A percentile compares a stretch with the other conserved stretches of the same genome.
These are phyloP conservation scores for Boletellus deceptivus DNA, from an alignment of 1,284 basidiomycete species.

Conservation along the genomic window DNA sequence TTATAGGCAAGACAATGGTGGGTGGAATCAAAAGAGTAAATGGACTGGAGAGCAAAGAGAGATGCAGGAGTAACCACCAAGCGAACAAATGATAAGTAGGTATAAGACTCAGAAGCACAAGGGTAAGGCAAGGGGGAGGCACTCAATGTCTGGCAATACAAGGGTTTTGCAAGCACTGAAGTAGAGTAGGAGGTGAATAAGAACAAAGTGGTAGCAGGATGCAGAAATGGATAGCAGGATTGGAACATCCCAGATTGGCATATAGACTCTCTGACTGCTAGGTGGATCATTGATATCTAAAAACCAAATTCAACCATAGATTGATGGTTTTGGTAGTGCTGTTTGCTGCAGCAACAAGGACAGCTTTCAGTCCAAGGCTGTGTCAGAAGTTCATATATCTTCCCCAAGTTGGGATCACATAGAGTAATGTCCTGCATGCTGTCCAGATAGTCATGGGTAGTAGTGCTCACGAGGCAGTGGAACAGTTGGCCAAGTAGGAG, in stretches of 20 bases:
- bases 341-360: fast-evolving
- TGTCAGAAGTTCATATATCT: background rate
- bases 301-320: conserved; percentile 2
- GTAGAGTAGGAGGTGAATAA: background rate
- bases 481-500: too few species aligned
- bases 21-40: background rate
- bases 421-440: too few species aligned
- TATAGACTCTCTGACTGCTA: background rate
- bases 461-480: too few species aligned
- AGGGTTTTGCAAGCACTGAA: background rate
- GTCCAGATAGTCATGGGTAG: too few species aligned
- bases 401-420: background rate
- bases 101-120: too few species aligned
- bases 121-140: too few species aligned
- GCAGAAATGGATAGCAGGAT: background rate
- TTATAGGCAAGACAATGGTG: background rate
- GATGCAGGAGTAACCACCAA: background rate
- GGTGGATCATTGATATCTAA: conserved; percentile 4
- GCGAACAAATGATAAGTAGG: background rate
- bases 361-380: background rate
- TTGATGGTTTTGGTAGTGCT: background rate
- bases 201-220: background rate
- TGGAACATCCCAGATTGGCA: background rate
- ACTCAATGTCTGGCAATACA: too few species aligned
- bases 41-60: background rate